Evolutionary conservation across 1,284 basidiomycete genomes (phyloP), one percentile per base, ranked within the genome.

Genomic region (Ganoderma lingzhi): DNA sequence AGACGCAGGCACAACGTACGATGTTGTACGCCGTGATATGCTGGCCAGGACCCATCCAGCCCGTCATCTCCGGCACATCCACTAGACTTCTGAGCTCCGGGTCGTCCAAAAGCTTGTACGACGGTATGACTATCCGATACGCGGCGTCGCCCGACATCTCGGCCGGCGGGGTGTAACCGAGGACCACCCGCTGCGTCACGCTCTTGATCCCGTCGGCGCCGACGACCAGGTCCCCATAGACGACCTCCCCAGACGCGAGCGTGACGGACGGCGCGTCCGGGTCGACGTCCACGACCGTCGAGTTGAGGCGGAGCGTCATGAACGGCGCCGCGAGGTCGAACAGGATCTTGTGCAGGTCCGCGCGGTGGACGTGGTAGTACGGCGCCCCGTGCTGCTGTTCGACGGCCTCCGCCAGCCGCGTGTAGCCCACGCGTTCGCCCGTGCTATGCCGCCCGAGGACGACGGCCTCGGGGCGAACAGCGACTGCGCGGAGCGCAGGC

Each of bases 61-160:
- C 82, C 4, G 82, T 81, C 82, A 84, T 83, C 70, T 88, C 86
- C 0, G 87, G 87, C 69, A 90, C 87, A 9, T 79, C 74, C 23
- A 84, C 35, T 6, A 35, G 6, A 35, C 35, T 35, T 6, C 35
- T 35, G 35, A 35, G 35, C 35, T 35, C 35, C 0, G 87, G 87
- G 70, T 91, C 87, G 9, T 79, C 74, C 23, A 84, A 66, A 76
- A 91, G 81, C 15, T 80, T 72, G 14, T 80, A 78, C 0, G 86
- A 81, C 2, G 85, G 84, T 35, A 90, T 81, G 28, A 86, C 76
- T 71, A 85, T 75, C 81, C 88, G 68, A 73, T 89, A 78, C 75
- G 80, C 76, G 69, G 88, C 85, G 73, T 91, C 88, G 1, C 88
- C 88, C 0, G 88, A 89, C 12, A 86, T 79, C 41, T 74, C 71